These are phyloP conservation scores for Clavaria fumosa DNA, from an alignment of 768 basidiomycete species.

Conservation along the genomic window DNA sequence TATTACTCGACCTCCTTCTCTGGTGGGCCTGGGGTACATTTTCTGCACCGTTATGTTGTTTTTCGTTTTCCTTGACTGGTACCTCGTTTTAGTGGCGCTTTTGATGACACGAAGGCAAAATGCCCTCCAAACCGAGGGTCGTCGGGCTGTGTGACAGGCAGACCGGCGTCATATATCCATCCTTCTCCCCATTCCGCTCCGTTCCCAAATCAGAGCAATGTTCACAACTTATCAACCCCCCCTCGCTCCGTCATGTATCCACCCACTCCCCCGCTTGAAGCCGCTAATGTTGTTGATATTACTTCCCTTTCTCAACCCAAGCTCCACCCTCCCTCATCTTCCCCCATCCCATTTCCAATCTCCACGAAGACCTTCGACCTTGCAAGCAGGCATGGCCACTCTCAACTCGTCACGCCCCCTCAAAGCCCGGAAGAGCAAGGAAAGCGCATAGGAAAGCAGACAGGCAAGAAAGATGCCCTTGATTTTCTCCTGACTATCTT, in stretches of 20 bases:
- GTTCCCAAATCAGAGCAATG: conserved; percentile 8
- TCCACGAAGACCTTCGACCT: too few species aligned
- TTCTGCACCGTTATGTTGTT: conserved; percentile 1
- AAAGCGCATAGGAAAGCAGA: too few species aligned
- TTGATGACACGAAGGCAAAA: conserved; percentile 83
- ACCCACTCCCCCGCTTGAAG: conserved; percentile 2
- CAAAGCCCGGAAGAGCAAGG: too few species aligned
- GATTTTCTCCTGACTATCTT: conserved; percentile 70
- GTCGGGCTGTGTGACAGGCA: conserved; percentile 91
- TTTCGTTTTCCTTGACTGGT: conserved; percentile 7
- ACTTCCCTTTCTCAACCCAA: not conserved
- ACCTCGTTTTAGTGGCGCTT: conserved; percentile 62
- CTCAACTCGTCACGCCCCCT: too few species aligned
- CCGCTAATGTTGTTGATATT: not conserved
- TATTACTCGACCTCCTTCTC: conserved; percentile 90
- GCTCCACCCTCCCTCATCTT: too few species aligned
- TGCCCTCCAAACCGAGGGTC: conserved; percentile 95
- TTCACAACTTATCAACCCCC: conserved; percentile 12
- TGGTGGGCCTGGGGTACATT: conserved; percentile 77
- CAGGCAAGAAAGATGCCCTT: conserved; percentile 47
- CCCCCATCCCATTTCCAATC: conserved; percentile 18
- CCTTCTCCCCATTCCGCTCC: conserved; percentile 27
- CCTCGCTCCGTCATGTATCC: conserved; percentile 9
- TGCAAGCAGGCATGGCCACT: too few species aligned
- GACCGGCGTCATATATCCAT: conserved; percentile 53